phyloP scores from a whole-genome alignment of 495 filamentous ascomycete genomes.

The Podospora tetraspora region DNA sequence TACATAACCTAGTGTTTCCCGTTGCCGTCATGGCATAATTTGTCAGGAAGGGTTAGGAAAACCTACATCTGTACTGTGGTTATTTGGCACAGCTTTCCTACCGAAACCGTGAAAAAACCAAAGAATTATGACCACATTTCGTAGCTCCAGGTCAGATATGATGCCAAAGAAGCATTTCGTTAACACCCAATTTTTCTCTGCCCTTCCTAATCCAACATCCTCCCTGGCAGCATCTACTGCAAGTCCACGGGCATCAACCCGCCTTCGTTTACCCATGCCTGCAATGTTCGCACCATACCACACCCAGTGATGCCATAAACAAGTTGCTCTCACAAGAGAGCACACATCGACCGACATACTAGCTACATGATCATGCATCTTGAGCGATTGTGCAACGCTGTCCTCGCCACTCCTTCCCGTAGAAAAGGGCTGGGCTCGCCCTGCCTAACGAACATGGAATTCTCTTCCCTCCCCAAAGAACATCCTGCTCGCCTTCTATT shows the following conservation, averaged over 20 bases:
- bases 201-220: background rate
- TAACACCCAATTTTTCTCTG: background rate
- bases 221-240: background rate
- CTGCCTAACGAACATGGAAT: no score
- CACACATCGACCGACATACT: background rate
- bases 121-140: background rate
- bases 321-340: background rate
- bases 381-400: background rate
- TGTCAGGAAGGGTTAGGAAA: no score
- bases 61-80: no score
- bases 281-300: background rate
- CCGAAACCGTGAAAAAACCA: background rate
- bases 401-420: background rate
- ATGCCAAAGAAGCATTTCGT: background rate
- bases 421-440: no score
- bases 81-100: background rate
- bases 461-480: no score
- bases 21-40: no score
- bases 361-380: background rate
- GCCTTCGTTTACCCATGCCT: background rate
- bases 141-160: background rate
- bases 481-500: no score
- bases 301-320: background rate
- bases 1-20: no score
- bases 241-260: background rate